These are phyloP conservation scores for Kitagawia praeruptora DNA, from an alignment of 129 eudicot species.

Conservation along the genomic window DNA sequence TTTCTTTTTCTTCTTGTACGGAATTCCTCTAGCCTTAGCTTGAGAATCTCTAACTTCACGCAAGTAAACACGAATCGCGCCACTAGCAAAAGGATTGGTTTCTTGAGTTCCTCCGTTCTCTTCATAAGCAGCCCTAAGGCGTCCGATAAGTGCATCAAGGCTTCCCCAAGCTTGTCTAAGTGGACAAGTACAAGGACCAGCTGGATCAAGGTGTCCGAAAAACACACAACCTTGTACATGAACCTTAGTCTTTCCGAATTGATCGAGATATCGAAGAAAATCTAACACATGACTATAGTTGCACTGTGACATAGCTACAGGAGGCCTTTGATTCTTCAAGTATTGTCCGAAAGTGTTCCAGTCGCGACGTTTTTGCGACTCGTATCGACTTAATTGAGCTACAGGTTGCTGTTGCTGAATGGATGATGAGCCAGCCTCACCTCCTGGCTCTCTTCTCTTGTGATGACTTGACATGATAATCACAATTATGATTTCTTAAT, in stretches of 20 bases:
- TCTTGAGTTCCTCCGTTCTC: conserved; percentile 61
- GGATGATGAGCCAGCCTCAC: conserved; percentile 23
- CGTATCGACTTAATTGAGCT: conserved; percentile 54
- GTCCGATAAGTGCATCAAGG: conserved; percentile 64
- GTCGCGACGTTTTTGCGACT: conserved; percentile 62
- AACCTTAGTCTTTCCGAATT: conserved; percentile 72
- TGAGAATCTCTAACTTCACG: conserved; percentile 65
- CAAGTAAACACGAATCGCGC: conserved; percentile 52
- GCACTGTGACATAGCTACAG: conserved; percentile 51
- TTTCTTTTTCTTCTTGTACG: conserved; percentile 73
- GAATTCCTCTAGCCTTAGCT: conserved; percentile 62
- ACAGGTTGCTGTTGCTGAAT: conserved; percentile 12
- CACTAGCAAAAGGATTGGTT: conserved; percentile 65
- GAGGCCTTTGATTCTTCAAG: conserved; percentile 58
- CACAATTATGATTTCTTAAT: not conserved
- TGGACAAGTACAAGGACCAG: conserved; percentile 69
- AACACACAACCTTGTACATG: conserved; percentile 58
- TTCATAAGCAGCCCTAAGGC: conserved; percentile 66
- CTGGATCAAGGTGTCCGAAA: conserved; percentile 70
- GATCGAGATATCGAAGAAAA: conserved; percentile 54
- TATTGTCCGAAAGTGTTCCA: conserved; percentile 83
- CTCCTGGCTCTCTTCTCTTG: conserved; percentile 35
- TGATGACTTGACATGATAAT: conserved; percentile 29
- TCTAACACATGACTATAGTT: conserved; percentile 59
- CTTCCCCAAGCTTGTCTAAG: conserved; percentile 80